Percentiles rank a stretch among this genome's conserved stretches.
These are phyloP conservation scores for Phytophthora tentaculata DNA, from an alignment of 352 stramenopile genomes.

Conservation along the genomic window DNA sequence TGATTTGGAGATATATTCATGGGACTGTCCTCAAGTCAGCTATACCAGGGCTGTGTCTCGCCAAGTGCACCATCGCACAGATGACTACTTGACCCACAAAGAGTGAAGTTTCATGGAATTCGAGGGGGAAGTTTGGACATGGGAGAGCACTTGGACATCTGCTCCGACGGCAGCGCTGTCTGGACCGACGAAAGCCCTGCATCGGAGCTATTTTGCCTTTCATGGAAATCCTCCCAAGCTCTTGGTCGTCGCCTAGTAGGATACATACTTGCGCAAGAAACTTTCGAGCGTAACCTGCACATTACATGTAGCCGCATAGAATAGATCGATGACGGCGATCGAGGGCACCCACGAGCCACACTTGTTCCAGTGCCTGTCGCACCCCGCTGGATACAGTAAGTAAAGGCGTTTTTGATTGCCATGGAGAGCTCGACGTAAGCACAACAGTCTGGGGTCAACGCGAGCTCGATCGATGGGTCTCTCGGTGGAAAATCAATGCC, in stretches of 20 bases:
- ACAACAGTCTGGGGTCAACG: conserved; percentile 12
- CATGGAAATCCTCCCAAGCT: conserved; percentile 12
- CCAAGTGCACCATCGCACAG: conserved; percentile 24
- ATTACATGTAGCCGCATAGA: no score
- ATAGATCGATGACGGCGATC: not conserved
- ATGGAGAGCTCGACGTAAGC: conserved; percentile 26
- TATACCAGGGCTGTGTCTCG: conserved; percentile 1
- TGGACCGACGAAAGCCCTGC: conserved; percentile 13
- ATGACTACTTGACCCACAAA: conserved; percentile 9
- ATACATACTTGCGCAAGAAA: conserved; percentile 8
- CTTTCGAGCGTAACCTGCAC: conserved; percentile 19
- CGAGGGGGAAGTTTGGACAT: conserved; percentile 24
- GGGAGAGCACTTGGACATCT: conserved; percentile 28
- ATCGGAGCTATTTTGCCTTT: conserved; percentile 12
- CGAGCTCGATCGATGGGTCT: conserved; percentile 12
- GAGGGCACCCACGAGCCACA: not conserved
- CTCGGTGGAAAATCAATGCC: conserved; percentile 9
- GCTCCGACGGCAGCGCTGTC: conserved; percentile 13
- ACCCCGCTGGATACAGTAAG: conserved; percentile 12
- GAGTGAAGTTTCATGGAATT: conserved; percentile 34
- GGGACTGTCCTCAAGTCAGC: conserved; percentile 3
- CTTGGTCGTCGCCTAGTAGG: conserved; percentile 2
- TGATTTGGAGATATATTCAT: conserved; percentile 17
- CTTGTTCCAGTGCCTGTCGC: conserved; percentile 17
- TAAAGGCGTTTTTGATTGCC: conserved; percentile 35